Conservation (phyloP, 805 yeast species). For the Metschnikowia aberdeeniae region DNA sequence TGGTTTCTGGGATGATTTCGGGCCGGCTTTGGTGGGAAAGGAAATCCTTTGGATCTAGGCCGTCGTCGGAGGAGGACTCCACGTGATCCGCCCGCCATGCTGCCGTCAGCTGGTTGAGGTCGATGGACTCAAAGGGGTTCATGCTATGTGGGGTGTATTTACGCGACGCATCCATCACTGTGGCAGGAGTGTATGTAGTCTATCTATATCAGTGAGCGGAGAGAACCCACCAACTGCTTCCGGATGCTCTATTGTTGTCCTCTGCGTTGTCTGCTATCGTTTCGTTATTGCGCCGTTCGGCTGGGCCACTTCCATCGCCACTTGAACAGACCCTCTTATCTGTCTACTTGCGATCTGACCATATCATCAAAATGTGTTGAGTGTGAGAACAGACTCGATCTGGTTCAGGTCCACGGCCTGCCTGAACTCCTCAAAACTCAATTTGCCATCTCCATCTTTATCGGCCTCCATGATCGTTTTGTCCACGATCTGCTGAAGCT, state of each 20-base stretch:
- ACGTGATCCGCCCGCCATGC: background rate
- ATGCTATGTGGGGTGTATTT: background rate
- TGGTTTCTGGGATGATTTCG: background rate
- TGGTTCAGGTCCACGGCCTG: slow-evolving; percentile 57
- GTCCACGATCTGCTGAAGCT: slow-evolving; percentile 95
- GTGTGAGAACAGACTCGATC: slow-evolving; percentile 57
- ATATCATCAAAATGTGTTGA: slow-evolving; percentile 38
- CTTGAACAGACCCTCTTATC: too few relatives aligned
- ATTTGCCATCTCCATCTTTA: slow-evolving; percentile 84
- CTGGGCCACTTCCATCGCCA: too few relatives aligned
- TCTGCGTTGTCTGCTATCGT: background rate
- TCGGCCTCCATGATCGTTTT: slow-evolving; percentile 95
- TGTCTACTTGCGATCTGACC: too few relatives aligned
- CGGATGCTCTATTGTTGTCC: too few relatives aligned
- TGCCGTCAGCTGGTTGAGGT: slow-evolving; percentile 12
- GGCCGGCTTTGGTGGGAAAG: slow-evolving; percentile 10
- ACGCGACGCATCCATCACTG: background rate
- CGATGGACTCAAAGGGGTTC: slow-evolving; percentile 17
- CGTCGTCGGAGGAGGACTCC: slow-evolving; percentile 18
- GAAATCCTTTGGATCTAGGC: slow-evolving; percentile 20
- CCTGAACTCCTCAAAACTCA: slow-evolving; percentile 84
- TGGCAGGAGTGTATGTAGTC: slow-evolving; percentile 2
- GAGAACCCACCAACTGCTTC: too few relatives aligned
- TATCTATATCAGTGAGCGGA: too few relatives aligned
- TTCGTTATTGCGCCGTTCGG: background rate